Evolutionary conservation across 2,329 filamentous ascomycete genomes (phyloP).

Genomic region (Pleomassaria siparia): DNA sequence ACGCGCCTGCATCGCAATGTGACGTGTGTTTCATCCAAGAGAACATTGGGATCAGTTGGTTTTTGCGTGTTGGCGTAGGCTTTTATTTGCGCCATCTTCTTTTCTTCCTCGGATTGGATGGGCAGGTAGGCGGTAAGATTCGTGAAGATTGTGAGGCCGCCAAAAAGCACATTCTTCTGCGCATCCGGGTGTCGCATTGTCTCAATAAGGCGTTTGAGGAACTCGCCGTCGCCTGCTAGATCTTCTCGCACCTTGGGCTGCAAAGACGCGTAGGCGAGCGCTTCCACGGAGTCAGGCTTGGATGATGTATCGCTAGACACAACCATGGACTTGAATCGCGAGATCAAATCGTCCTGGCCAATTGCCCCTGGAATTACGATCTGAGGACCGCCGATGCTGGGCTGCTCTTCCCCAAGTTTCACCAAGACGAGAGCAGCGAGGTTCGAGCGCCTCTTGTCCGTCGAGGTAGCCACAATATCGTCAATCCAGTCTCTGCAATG

Average conservation of each 20-base stretch:
- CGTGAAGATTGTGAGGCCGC: slow-evolving; percentile 78
- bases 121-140: slow-evolving; percentile 85
- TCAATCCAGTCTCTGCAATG: slow-evolving; percentile 87
- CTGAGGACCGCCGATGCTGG: slow-evolving; percentile 28
- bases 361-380: slow-evolving; percentile 36
- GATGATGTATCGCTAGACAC: slow-evolving; percentile 59
- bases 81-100: slow-evolving; percentile 87
- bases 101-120: slow-evolving; percentile 81
- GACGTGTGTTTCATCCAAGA: slow-evolving; percentile 77
- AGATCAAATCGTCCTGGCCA: slow-evolving; percentile 53
- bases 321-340: slow-evolving; percentile 65
- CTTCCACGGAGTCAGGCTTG: slow-evolving; percentile 77
- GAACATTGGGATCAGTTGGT: slow-evolving; percentile 59
- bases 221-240: slow-evolving; percentile 66
- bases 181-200: slow-evolving; percentile 50
- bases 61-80: slow-evolving; percentile 88
- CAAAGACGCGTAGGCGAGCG: slow-evolving; percentile 86
- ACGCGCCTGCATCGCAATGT: slow-evolving; percentile 73
- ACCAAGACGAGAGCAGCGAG: slow-evolving; percentile 58
- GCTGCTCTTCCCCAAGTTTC: slow-evolving; percentile 50
- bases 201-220: slow-evolving; percentile 71
- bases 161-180: slow-evolving; percentile 70
- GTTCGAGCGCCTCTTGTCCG: slow-evolving; percentile 58
- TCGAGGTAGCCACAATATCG: slow-evolving; percentile 74
- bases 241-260: slow-evolving; percentile 83